phyloP scores from a whole-genome alignment of 768 basidiomycete species.

The Pleurotus pulmonarius region DNA sequence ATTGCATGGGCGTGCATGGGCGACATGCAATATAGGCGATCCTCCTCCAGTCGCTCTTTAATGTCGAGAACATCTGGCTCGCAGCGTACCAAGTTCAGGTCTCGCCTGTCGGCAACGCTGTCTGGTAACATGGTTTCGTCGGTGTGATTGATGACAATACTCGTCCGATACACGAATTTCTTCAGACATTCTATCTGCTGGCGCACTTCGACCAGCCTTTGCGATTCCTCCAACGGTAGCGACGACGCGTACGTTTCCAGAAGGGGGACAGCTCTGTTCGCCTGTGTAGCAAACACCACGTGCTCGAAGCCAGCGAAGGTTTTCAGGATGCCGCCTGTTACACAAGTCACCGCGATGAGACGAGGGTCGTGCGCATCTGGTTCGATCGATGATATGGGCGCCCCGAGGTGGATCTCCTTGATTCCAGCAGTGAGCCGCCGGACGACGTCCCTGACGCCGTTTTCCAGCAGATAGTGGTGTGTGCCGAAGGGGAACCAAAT shows the following conservation, averaged over 20 bases:
- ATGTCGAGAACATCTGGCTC: not conserved
- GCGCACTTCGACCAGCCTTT: slow-evolving; percentile 27
- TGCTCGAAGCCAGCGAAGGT: slow-evolving; percentile 54
- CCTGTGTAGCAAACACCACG: slow-evolving; percentile 73
- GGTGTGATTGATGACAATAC: slow-evolving; percentile 70
- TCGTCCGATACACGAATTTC: slow-evolving; percentile 49
- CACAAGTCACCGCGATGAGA: slow-evolving; percentile 35
- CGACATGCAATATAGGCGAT: slow-evolving; percentile 30
- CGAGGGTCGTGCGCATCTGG: slow-evolving; percentile 29
- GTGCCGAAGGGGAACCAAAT: slow-evolving; percentile 65
- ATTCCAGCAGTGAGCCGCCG: slow-evolving; percentile 40
- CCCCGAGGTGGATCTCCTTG: slow-evolving; percentile 50
- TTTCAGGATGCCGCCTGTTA: slow-evolving; percentile 20
- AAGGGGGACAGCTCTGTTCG: slow-evolving; percentile 55
- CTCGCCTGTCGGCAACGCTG: slow-evolving; percentile 45
- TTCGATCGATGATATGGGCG: slow-evolving; percentile 43
- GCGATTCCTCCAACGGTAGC: slow-evolving; percentile 22
- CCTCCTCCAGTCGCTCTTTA: not conserved
- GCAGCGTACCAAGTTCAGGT: slow-evolving; percentile 50
- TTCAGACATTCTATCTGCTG: slow-evolving; percentile 45
- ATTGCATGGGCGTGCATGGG: slow-evolving; percentile 47
- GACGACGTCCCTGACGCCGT: slow-evolving; percentile 61
- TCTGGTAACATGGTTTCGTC: slow-evolving; percentile 57
- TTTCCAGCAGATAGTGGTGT: slow-evolving; percentile 60
- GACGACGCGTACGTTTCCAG: slow-evolving; percentile 42